These are phyloP conservation scores for Thinopyrum elongatum DNA, from an alignment of 176 grass and related monocot genomes.

Conservation along the genomic window DNA sequence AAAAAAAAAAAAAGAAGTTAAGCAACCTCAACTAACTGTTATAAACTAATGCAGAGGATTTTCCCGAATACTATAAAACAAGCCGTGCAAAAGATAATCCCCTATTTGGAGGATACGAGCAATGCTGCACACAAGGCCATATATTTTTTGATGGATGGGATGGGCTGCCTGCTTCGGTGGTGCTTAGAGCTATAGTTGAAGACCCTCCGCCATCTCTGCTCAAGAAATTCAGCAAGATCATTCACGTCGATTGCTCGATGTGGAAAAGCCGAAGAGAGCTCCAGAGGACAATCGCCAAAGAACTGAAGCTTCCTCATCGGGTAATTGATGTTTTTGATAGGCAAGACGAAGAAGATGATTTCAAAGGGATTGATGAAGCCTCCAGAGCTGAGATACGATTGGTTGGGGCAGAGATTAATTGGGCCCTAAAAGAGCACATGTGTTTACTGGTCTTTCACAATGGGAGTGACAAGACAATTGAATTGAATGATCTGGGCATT, in stretches of 20 bases:
- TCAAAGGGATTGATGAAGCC: neutral
- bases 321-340: neutral
- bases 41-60: too few species aligned
- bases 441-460: neutral
- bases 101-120: neutral
- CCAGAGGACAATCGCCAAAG: neutral
- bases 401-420: rapidly evolving
- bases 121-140: neutral
- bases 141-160: neutral
- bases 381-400: rapidly evolving
- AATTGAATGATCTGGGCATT: rapidly evolving
- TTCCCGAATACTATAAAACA: too few species aligned
- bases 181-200: too few species aligned
- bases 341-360: neutral
- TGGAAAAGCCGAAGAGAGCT: neutral
- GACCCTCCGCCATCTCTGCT: too few species aligned
- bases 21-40: too few species aligned
- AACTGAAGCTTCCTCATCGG: neutral
- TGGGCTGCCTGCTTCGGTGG: neutral
- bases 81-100: rapidly evolving
- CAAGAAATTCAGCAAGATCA: neutral
- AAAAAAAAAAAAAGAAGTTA: too few species aligned
- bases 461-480: rapidly evolving
- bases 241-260: neutral
- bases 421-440: too few species aligned